Evolutionary conservation across 2,329 filamentous ascomycete genomes (phyloP), one percentile per base, ranked within the genome.

Genomic region (Microsporum canis): DNA sequence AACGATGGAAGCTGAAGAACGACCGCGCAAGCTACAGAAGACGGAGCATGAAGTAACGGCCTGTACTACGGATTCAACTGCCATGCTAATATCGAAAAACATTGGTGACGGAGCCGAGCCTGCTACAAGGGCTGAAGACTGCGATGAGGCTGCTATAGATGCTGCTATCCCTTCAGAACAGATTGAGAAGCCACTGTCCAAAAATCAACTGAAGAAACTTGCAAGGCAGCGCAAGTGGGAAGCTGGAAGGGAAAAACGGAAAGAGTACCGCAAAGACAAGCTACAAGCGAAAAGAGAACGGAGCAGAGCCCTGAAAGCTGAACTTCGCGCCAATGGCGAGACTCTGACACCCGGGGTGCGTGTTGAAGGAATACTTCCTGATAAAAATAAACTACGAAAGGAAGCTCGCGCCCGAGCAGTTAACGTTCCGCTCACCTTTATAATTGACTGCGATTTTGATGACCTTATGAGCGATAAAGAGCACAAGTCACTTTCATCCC

Each of bases 371-470:
- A 66, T 53, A 61, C 66, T 43, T 63, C 63, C 4, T 66, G 29
- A 49, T 38, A 49, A 49, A 68, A 60, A 49, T 34, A 65, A 68
- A 39, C 67, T 61, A 29, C 53, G 59, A 43, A 61, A 41, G 49
- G 56, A 29, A 14, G 58, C 69, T 58, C 65, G 68, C 45, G 66
- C 65, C 60, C 73, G 68, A 23, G 75, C 79, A 3, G 76, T 79
- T 57, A 82, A 84, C 61, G 81, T 95, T 0, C 91, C 91, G 1
- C 77, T 97, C 27, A 84, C 89, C 0, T 78, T 99, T 66, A 80
- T 99, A 62, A 78, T 99, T 64, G 94, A 99, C 76, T 97, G 92
- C 75, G 85, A 88, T 66, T 99, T 95, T 71, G 91, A 99, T 72
- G 79, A 88, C 47, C 82, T 91, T 70, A 99, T 99, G 94, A 81